Conservation (phyloP, 148 eudicot genomes). For the Mesembryanthemum crystallinum region DNA sequence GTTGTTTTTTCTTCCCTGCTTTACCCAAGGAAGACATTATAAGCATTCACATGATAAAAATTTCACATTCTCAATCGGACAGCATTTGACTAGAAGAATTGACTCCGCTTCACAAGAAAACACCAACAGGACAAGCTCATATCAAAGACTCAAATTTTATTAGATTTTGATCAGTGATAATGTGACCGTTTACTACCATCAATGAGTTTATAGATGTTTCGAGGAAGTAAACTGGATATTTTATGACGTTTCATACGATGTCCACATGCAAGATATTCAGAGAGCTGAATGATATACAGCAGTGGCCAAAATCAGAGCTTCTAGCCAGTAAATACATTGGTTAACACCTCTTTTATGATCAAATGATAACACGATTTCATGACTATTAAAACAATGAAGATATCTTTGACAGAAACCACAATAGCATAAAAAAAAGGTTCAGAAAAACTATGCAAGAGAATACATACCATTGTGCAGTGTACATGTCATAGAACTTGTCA, state of each 20-base stretch:
- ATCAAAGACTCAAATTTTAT: too few species aligned
- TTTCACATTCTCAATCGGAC: not conserved
- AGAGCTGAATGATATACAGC: not conserved
- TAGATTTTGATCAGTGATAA: not conserved
- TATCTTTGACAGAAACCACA: not conserved
- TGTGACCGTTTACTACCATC: not conserved
- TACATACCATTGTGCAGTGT: slow-evolving; percentile 72
- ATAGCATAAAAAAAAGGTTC: not conserved
- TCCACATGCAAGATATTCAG: not conserved
- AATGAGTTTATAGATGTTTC: not conserved
- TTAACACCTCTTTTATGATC: not conserved
- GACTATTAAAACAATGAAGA: too few species aligned
- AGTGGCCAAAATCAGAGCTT: too few species aligned
- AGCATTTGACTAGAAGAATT: not conserved
- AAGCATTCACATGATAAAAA: not conserved
- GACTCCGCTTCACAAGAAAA: not conserved
- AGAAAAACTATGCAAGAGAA: not conserved
- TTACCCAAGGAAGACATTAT: not conserved
- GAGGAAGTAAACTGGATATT: not conserved
- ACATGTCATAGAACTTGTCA: slow-evolving; percentile 88
- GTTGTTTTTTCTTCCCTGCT: too few species aligned
- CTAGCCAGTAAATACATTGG: too few species aligned
- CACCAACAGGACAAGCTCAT: not conserved
- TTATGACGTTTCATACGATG: not conserved
- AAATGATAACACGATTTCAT: too few species aligned